Base-by-base conservation (phyloP, 2,329 filamentous ascomycete species). In the Pestalotiopsis sp. region DNA sequence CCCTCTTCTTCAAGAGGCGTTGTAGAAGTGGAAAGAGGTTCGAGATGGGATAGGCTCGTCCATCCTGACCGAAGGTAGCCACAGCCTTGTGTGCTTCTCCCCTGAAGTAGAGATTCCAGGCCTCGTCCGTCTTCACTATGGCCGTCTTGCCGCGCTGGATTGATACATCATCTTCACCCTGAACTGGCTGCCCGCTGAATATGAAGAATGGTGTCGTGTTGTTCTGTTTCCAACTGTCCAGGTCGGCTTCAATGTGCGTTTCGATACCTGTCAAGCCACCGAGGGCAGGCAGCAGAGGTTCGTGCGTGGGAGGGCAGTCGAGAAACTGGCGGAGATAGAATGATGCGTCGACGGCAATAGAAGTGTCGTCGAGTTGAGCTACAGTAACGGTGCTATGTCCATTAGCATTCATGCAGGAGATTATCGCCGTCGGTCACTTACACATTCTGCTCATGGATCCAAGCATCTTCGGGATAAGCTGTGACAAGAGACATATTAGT, bases 201-300 rank as follows among this genome's bases (percentile, higher is more conserved):
- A 99, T 87, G 79, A 99, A 98, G 71, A 97, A 84, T 2, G 93
- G 93, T n/a, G 85, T 89, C 66, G 97, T 91, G 23, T 89, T 88
- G 75, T 91, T 83, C 60, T 87, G 86, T 70, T 89, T 88, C 85
- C 96, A 93, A 69, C 85, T 84, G 70, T 92, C 87, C 38, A 99
- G 84, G 74, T 97, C 93, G 65, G 88, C 86, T 77, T 93, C 89
- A 71, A 99, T 91, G 75, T 92, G 91, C 72, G 84, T 85, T 80
- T 89, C 89, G 77, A 98, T 87, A 66, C 92, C 92, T 70, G 95
- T 96, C 70, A 95, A 87, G 68, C 96, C 96, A 64, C 95, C 96
- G 62, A 98, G 89, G 25, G 96, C 96, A 67, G 94, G 90, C 41
- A 98, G 88, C 41, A 99, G 90, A 57, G 95, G 95, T 80, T 99